Conservation (phyloP, 2,329 filamentous ascomycete species). For the Graphilbum fragrans region DNA sequence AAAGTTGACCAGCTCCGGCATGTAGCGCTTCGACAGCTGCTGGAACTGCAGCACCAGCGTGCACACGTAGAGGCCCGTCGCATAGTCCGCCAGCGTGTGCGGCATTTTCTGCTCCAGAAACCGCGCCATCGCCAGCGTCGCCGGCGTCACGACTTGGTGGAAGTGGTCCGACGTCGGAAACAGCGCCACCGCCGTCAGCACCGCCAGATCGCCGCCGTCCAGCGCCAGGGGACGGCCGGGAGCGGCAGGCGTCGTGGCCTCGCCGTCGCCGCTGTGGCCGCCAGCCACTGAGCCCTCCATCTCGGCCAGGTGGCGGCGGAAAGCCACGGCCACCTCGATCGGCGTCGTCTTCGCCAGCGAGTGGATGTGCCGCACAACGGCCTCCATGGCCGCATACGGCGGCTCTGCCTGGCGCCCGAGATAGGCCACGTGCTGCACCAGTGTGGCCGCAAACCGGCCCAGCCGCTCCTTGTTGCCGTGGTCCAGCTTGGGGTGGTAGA, state of each 20-base stretch:
- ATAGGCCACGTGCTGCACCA: constrained; percentile 51
- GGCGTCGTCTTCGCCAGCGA: constrained; percentile 82
- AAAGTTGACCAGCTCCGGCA: constrained; percentile 82
- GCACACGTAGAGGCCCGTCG: constrained; percentile 65
- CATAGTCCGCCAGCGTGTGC: constrained; percentile 50
- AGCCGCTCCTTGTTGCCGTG: constrained; percentile 78
- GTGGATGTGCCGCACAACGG: constrained; percentile 77
- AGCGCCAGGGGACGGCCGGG: constrained; percentile 34
- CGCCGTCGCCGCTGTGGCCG: background rate
- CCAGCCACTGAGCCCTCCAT: constrained; percentile 21
- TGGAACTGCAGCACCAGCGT: constrained; percentile 77
- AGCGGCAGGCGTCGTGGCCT: constrained; percentile 6
- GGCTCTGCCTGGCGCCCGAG: constrained; percentile 27
- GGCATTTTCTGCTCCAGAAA: constrained; percentile 72
- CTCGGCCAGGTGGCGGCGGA: constrained; percentile 59
- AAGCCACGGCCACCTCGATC: constrained; percentile 62
- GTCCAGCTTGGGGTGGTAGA: constrained; percentile 84
- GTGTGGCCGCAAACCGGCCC: constrained; percentile 48
- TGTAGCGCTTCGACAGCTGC: constrained; percentile 68
- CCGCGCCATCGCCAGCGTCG: constrained; percentile 70
- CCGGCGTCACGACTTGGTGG: constrained; percentile 85
- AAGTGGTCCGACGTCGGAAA: constrained; percentile 97
- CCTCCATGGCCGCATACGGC: constrained; percentile 36
- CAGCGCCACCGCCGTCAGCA: constrained; percentile 75
- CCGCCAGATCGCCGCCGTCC: constrained; percentile 59